Evolutionary conservation across 192 early-diverging fungal genomes (phyloP).

Genomic region (Polychytrium aggregatum): DNA sequence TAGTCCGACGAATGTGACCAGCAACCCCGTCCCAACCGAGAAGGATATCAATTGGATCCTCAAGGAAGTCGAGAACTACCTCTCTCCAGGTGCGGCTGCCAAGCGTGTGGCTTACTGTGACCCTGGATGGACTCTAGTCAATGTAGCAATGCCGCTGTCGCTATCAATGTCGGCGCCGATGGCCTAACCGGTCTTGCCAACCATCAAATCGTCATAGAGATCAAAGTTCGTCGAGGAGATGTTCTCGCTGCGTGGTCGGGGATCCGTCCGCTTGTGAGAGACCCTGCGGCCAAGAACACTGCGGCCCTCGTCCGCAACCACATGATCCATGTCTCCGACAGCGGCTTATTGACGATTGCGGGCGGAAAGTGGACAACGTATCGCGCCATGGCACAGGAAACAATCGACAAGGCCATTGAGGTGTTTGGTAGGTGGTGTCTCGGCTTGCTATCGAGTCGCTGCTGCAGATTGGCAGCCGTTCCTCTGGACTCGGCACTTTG

Average conservation of each 20-base stretch:
- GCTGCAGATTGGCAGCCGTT: too few species aligned
- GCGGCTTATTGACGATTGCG: slow-evolving; percentile 83
- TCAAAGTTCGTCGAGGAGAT: slow-evolving; percentile 94
- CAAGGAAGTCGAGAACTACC: slow-evolving; percentile 80
- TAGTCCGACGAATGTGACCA: slow-evolving; percentile 73
- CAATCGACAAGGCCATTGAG: slow-evolving; percentile 76
- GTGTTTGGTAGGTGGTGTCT: slow-evolving; percentile 33
- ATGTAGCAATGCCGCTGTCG: too few species aligned
- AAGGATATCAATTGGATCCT: slow-evolving; percentile 94
- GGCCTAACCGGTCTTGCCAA: too few species aligned
- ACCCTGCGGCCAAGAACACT: slow-evolving; percentile 85
- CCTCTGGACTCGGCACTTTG: too few species aligned
- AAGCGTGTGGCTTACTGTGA: too few species aligned
- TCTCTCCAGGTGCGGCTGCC: slow-evolving; percentile 59
- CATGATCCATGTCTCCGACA: slow-evolving; percentile 79
- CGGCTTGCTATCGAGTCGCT: too few species aligned
- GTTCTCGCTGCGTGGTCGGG: slow-evolving; percentile 97
- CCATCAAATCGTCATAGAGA: too few species aligned
- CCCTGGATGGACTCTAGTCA: too few species aligned
- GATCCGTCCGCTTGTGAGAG: slow-evolving; percentile 91
- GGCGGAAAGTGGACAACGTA: slow-evolving; percentile 99
- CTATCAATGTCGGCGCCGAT: too few species aligned
- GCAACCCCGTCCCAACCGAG: slow-evolving; percentile 79
- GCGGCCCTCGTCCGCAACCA: slow-evolving; percentile 92
- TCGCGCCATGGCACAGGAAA: slow-evolving; percentile 92